Evolutionary conservation across 2,329 filamentous ascomycete species (phyloP), one percentile per base, ranked within the genome.

Genomic region (Corynespora cassiicola): DNA sequence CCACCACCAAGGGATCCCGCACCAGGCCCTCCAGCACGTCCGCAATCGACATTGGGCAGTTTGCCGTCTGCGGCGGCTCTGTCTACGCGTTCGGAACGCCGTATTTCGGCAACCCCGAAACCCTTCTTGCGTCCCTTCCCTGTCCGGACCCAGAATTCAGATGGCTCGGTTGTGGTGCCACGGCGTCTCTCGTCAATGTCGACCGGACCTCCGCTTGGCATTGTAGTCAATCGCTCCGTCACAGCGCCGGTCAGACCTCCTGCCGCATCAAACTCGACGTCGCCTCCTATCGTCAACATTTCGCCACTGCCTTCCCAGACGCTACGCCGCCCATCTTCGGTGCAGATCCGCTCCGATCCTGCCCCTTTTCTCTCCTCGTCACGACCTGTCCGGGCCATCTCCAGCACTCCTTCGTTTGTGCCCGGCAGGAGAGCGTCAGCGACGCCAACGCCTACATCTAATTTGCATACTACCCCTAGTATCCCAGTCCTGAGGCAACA

Each of bases 281-380:
- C 42, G 15, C 39, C 47, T n/a, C 35, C 34, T 12, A 36, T 28
- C n/a, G 20, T 35, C 4, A 47, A 38, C 18, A 27, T 32, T 10
- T 47, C 54, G 3, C 36, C 46, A 3, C n/a, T n/a, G 19, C 43
- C 44, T 16, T 30, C 45, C n/a, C 58, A 64, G 30, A 41, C 51
- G 6, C 59, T 74, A 12, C 65, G 66, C 27, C 68, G 73, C 12
- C 73, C 73, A 9, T 62, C 62, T 11, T 75, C 70, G 19, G 64
- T 76, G 21, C 73, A 75, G 45, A 66, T 75, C 27, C 65, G 70
- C 18, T 60, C 71, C 7, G 60, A 69, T 27, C 66, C 57, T 11
- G 71, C 72, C 2, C 71, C 73, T 3, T 75, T 75, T 48, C 60
- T 75, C 6, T 66, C 68, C 18, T 61, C 65, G 1, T 47, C 62